A percentile compares a stretch with the other conserved stretches of the same genome.
phyloP scores from a whole-genome alignment of 2,329 filamentous ascomycete species.

The Stagonosporopsis cucurbitacearum region DNA sequence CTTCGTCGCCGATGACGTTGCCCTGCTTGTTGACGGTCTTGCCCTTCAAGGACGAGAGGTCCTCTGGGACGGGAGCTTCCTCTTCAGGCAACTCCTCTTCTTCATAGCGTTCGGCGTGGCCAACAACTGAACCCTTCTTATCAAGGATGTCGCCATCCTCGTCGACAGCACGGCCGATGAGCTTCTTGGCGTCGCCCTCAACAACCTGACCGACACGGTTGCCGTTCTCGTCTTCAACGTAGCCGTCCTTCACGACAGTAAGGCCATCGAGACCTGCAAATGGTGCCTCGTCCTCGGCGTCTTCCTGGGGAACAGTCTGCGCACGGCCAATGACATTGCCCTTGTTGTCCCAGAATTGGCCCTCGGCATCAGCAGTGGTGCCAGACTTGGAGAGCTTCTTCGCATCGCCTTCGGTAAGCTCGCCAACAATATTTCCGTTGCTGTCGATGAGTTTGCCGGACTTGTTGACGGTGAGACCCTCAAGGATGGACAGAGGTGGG shows the following conservation, averaged over 20 bases:
- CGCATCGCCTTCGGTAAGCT: conserved; percentile 58
- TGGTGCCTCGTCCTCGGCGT: conserved; percentile 56
- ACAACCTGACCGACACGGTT: conserved; percentile 58
- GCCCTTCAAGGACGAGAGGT: conserved; percentile 56
- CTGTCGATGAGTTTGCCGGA: conserved; percentile 57
- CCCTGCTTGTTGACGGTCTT: conserved; percentile 59
- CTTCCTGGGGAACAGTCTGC: conserved; percentile 55
- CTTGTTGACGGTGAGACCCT: conserved; percentile 59
- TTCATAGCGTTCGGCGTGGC: conserved; percentile 63
- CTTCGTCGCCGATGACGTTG: conserved; percentile 58
- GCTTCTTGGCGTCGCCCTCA: conserved; percentile 60
- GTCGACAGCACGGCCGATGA: conserved; percentile 58
- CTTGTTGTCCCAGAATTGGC: conserved; percentile 62
- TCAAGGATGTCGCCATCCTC: conserved; percentile 61
- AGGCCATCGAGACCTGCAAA: conserved; percentile 60
- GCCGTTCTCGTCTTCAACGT: conserved; percentile 58
- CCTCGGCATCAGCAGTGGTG: conserved; percentile 53
- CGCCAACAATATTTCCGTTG: conserved; percentile 56
- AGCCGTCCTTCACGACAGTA: conserved; percentile 58
- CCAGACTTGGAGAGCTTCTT: conserved; percentile 61
- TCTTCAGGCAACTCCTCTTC: conserved; percentile 63
- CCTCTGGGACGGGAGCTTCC: conserved; percentile 49
- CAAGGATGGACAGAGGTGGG: conserved; percentile 57
- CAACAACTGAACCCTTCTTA: conserved; percentile 61
- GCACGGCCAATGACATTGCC: conserved; percentile 60